Evolutionary conservation across 768 basidiomycete genomes (phyloP), one percentile per base, ranked within the genome.

Genomic region (Tylopilus rubrobrunneus): DNA sequence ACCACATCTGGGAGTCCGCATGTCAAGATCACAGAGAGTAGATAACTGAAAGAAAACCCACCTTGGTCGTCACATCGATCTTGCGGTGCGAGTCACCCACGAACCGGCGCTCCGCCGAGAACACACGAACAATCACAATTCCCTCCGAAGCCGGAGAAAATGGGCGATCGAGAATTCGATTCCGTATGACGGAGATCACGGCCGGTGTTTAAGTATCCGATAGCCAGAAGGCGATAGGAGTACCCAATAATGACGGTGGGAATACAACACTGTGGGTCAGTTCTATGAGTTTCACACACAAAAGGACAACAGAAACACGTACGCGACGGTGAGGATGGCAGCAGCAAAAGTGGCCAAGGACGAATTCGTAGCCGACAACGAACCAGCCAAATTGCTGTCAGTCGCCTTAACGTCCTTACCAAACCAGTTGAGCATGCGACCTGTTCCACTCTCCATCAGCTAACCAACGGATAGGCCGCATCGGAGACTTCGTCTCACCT

Each of bases 51-150:
- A 31, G 31, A 45, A 12, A 51, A n/a, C 61, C 36, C 52, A 86
- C 87, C 81, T 86, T 82, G 11, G 82, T 92, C n/a, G 87, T 92
- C 47, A 77, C 71, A 56, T 92, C 87, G 29, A 93, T 79, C 66
- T 89, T 91, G 2, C 59, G 59, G 64, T 90, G 89, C 4, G 94
- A 71, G 54, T 79, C 79, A 50, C 88, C 79, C 60, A 94, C 72
- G 77, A 98, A 96, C 5, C 81, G 74, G 39, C 73, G 73, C 65
- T 96, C 92, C 0, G 84, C 87, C 1, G 88, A 86, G 72, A 96
- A 98, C 0, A 94, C 94, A 52, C 94, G 81, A 40, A 96, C 89
- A 6, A 92, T 93, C n/a, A 93, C 89, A 43, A 95, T 89, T 23
- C 92, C 92, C 48, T 93, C 82, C 82, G 58, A 92, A 93, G 51